These are phyloP conservation scores for Beverwykella pulmonaria DNA, from an alignment of 495 filamentous ascomycete genomes.

Conservation along the genomic window DNA sequence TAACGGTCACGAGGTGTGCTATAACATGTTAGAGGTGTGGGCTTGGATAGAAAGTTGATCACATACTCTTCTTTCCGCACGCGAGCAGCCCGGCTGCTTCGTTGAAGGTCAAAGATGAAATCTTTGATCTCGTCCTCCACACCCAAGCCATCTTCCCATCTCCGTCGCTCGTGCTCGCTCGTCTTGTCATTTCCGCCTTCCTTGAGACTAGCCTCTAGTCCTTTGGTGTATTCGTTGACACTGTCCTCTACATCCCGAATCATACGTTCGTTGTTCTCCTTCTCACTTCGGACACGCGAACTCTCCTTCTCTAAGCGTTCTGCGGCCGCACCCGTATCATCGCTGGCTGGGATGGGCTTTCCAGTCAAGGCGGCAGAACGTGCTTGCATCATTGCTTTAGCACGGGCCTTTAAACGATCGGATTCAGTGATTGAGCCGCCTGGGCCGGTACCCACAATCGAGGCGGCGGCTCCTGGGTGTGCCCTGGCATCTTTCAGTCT, in stretches of 20 bases:
- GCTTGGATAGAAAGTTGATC: conserved; percentile 6
- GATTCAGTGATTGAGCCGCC: conserved; percentile 91
- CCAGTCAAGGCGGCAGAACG: conserved; percentile 90
- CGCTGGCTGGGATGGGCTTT: conserved; percentile 64
- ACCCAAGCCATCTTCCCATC: conserved; percentile 96
- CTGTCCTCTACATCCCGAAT: conserved; percentile 96
- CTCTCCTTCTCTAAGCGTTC: conserved; percentile 85
- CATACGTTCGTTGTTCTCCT: conserved; percentile 94
- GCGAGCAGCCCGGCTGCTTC: conserved; percentile 73
- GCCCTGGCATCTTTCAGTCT: conserved; percentile 89
- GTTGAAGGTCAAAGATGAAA: conserved; percentile 94
- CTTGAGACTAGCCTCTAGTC: conserved; percentile 84
- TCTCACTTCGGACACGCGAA: conserved; percentile 74
- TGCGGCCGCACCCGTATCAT: conserved; percentile 68
- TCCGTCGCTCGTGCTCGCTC: conserved; percentile 83
- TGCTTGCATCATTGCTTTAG: conserved; percentile 98
- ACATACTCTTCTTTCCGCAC: conserved; percentile 71
- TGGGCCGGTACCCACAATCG: conserved; percentile 90
- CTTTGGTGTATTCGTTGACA: conserved; percentile 81
- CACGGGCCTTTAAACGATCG: conserved; percentile 90
- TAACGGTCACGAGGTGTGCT: conserved; percentile 26
- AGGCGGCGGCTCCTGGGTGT: conserved; percentile 77
- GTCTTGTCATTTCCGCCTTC: conserved; percentile 70
- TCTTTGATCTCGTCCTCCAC: conserved; percentile 96
- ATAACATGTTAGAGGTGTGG: neutral